Base-by-base conservation (phyloP, 2,329 filamentous ascomycete genomes). In the Paraphoma chrysanthemicola region DNA sequence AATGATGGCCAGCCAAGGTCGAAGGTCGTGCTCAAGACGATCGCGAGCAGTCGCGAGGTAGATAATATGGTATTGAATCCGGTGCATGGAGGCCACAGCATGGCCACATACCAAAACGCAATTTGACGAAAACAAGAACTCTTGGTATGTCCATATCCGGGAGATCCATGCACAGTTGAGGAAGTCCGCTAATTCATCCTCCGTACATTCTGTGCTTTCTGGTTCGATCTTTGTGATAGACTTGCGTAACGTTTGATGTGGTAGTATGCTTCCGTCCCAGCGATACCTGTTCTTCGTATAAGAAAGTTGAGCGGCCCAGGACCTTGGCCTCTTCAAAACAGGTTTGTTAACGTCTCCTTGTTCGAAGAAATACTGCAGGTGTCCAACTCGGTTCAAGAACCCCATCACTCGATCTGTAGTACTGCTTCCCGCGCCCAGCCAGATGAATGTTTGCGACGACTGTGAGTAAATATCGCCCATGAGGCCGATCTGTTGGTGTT, bases 71-170 rank as follows among this genome's bases (percentile, higher is more conserved):
- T 47, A 33, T 33, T 36, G 30, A n/a, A 47, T 9, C n/a, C 45
- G 45, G 12, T 16, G 10, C 45, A 29, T 36, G 9, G 14, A 12
- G 8, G 49, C 23, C 10, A 38, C 23, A 2, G 11, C 9, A 28
- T 29, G 4, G 6, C 52, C 52, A 33, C 48, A 47, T 8, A 56
- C 53, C 8, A 56, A 18, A 6, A 56, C 28, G 3, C 47, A 48
- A 33, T 56, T 51, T 12, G 10, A 36, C 9, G 42, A 42, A 6
- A 56, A 30, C 3, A 51, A 41, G 23, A 51, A 29, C 28, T 56
- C 53, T 23, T 56, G 53, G 16, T 42, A 56, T 33, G 53, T 56
- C 48, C 48, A 56, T 17, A 56, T 51, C 12, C 53, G 42, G 16
- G 33, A 16, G n/a, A 48, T 44, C 48, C 48, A 56, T 10, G 14